Evolutionary conservation across 106 monocot species (phyloP).

Genomic region (Acanthochlamys bracteata): DNA sequence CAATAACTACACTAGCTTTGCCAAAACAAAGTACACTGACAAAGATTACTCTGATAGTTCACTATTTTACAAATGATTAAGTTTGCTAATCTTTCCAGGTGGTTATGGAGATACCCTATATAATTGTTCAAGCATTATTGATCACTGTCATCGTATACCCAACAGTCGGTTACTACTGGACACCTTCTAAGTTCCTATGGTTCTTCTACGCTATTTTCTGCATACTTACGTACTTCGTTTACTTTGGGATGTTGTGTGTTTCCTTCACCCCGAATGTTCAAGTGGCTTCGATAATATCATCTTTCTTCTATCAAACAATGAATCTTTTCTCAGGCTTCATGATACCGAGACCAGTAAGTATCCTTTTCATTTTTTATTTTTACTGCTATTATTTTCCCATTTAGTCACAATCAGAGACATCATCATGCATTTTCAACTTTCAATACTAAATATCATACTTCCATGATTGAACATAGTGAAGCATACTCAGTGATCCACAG

Average conservation of each 20-base stretch:
- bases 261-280: slow-evolving; percentile 55
- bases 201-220: slow-evolving; percentile 47
- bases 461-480: no score
- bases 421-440: no score
- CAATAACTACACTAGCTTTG: not conserved
- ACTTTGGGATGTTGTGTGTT: slow-evolving; percentile 48
- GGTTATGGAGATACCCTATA: slow-evolving; percentile 47
- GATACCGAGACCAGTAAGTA: slow-evolving; percentile 46
- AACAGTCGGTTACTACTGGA: slow-evolving; percentile 44
- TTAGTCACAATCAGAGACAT: no score
- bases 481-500: no score
- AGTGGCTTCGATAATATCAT: slow-evolving; percentile 39
- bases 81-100: slow-evolving; percentile 24
- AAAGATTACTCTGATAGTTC: no score
- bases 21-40: no score
- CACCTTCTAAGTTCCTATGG: slow-evolving; percentile 48
- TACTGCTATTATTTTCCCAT: not conserved
- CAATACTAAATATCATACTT: no score
- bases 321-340: slow-evolving; percentile 61
- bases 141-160: slow-evolving; percentile 46
- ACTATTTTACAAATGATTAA: not conserved
- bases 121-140: slow-evolving; percentile 31
- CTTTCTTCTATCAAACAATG: slow-evolving; percentile 22
- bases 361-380: not conserved
- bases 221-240: slow-evolving; percentile 38